Base-by-base conservation (phyloP, 2,329 filamentous ascomycete species). In the Keithomyces neogunnii region DNA sequence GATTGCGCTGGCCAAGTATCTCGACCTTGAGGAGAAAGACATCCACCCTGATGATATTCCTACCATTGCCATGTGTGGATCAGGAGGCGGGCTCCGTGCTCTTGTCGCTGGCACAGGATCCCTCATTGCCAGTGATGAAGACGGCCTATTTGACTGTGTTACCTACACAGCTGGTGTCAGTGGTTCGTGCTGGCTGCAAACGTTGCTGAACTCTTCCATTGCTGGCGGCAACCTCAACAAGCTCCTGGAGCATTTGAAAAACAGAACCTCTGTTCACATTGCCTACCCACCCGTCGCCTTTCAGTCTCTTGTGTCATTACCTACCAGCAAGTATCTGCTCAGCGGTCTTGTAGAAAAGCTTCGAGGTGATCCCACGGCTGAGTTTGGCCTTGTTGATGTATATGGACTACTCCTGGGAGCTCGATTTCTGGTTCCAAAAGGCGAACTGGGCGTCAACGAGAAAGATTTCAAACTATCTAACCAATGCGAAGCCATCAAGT, bases 111-210 rank as follows among this genome's bases (percentile, higher is more conserved):
- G 92, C 3, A 85, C 90, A 0, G 91, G 92, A 0, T 96, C 91
- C 0, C 85, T 95, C 55, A 74, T 93, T 8, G 91, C 90, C 3
- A 80, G 89, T 0, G 82, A 89, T 53, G 87, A 96, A 64, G 86
- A 88, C 52, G 93, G 93, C 0, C 73, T 99, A 0, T 95, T 96
- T 65, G 91, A 96, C 68, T 97, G 93, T 64, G 80, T 89, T 9
- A 97, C 91, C 1, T 99, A 99, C 63, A 95, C 90, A 0, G 89
- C 92, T 4, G 93, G 93, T 1, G 93, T 99, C 47, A 96, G 90
- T 63, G 93, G 93, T 0, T 95, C 88, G 56, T 97, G 93, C 67
- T 99, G 93, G 93, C 76, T 97, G 5, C 92, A 97, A 66, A 77
- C 88, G 0, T 75, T 99, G 3, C 96, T 88, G 64, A 84, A 93